Base-by-base conservation (phyloP, 2,329 filamentous ascomycete genomes). In the Exophiala oligosperma region DNA sequence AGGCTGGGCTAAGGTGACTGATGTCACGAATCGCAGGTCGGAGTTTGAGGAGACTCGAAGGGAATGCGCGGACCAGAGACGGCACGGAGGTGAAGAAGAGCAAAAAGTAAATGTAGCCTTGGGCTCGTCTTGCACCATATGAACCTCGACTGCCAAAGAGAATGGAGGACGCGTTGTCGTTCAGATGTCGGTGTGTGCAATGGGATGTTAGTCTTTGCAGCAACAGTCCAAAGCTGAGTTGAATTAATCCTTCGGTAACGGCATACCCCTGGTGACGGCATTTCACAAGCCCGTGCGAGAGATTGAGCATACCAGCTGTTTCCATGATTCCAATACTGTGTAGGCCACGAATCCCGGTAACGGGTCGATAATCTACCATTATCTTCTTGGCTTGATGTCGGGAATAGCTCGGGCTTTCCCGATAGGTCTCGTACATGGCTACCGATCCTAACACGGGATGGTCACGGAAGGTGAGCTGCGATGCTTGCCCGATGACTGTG, bases 401-500 rank as follows among this genome's bases (percentile, higher is more conserved):
- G 7, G 37, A 23, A 32, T 53, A 53, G 23, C 44, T 44, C 14
- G 51, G 51, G 29, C 51, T 53, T 8, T 53, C 51, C 4, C 51
- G 55, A 41, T 57, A 57, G 14, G 40, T 40, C 41, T 62, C 60
- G 38, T 59, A 62, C 37, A 59, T 49, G 5, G 52, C 60, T n/a
- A 60, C 41, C 24, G 44, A 52, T 8, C 60, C 60, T 5, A 62
- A 53, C 14, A 55, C 58, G 14, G 60, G 60, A 57, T 62, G 60
- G 24, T 62, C 57, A 2, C 57, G 60, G 46, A 62, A 62, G 5
- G 52, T 50, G 4, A 62, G 35, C 28, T 55, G 60, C 17, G 49
- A 56, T 14, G 46, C 44, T 11, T 41, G 14, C 4, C 56, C 60
- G 12, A 49, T 56, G 4, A 58, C 49, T n/a, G 49, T 43, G 17